A percentile compares a stretch with the other conserved stretches of the same genome.
Evolutionary conservation across 345 rosid species (phyloP).

Genomic region (Bruguiera gymnorhiza): DNA sequence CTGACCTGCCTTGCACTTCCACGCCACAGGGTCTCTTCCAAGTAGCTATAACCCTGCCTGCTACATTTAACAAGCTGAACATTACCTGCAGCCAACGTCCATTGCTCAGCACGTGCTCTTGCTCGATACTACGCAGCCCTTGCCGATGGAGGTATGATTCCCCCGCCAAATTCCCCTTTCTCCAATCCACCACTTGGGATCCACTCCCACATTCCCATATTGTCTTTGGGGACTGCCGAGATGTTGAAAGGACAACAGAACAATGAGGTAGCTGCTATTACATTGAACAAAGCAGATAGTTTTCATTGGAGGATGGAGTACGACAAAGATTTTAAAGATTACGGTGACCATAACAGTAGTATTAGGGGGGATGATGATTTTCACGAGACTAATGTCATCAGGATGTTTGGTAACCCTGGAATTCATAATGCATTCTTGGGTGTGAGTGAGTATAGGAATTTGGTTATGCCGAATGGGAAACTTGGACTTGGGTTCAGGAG

Average conservation of each 20-base stretch:
- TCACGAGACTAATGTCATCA: conserved; percentile 10
- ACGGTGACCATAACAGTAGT: conserved; percentile 23
- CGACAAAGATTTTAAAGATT: conserved; percentile 18
- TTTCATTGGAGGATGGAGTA: conserved; percentile 14
- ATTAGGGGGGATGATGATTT: conserved; percentile 10
- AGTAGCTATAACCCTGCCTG: conserved; percentile 41
- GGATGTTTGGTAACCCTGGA: conserved; percentile 45
- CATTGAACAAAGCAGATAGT: conserved; percentile 30
- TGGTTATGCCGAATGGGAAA: conserved; percentile 47
- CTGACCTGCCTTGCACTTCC: conserved; percentile 71
- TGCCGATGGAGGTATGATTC: conserved; percentile 67
- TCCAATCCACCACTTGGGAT: conserved; percentile 80
- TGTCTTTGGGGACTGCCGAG: conserved; percentile 27
- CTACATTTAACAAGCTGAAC: conserved; percentile 67
- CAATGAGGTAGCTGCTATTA: conserved; percentile 24
- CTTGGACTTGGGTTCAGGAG: conserved; percentile 86
- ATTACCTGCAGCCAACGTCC: conserved; percentile 87
- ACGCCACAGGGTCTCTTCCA: conserved; percentile 49
- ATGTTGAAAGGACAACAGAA: conserved; percentile 38
- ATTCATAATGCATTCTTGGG: conserved; percentile 84
- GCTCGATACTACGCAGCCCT: conserved; percentile 93
- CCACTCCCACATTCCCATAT: conserved; percentile 70
- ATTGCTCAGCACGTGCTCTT: conserved; percentile 95
- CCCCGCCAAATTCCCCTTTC: conserved; percentile 66
- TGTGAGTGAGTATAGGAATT: conserved; percentile 49